Evolutionary conservation across 1,139 yeast species (phyloP), one percentile per base, ranked within the genome.

Genomic region (Geotrichum reessii): DNA sequence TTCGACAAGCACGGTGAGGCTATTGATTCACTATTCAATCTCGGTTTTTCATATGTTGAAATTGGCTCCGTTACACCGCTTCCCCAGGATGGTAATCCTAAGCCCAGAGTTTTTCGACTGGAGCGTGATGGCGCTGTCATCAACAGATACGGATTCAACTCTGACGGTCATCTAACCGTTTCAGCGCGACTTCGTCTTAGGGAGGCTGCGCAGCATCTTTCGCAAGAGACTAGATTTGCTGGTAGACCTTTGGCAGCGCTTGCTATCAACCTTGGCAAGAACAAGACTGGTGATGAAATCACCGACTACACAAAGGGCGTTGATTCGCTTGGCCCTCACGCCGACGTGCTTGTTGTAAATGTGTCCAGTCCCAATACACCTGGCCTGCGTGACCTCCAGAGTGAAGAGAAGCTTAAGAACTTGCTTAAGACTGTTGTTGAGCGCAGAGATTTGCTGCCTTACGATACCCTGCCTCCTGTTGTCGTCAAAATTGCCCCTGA

Each of bases 291-390:
- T 57, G 97, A 92, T 68, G 97, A 91, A 71, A 82, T 90, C 57
- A 78, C 83, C 61, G 99, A 93, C 72, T 92, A 90, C 69, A 82
- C 87, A 56, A 79, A 81, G 63, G 99, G 99, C 61, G 96, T 93
- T 47, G 81, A 82, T 61, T 78, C 86, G 58, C 82, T 92, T 65
- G 96, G 95, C 9, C 83, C 85, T 14, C 84, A 80, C 67, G 97
- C 98, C 3, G 98, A 93, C 74, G 92, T 89, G 6, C 76, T 92
- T 61, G 93, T 92, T 47, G 81, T 92, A 63, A 92, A 92, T 68
- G 97, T 92, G n/a, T 90, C 97, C 0, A 87, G 96, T 54, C 99
- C 99, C 62, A 92, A 92, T 71, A 93, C 98, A 1, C 97, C 98
- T 1, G 98, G 98, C 1, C 79, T 92, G 64, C 82, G 98, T 68